Evolutionary conservation across 352 stramenopile genomes (phyloP).

Genomic region (Pythium pyrilobum): DNA sequence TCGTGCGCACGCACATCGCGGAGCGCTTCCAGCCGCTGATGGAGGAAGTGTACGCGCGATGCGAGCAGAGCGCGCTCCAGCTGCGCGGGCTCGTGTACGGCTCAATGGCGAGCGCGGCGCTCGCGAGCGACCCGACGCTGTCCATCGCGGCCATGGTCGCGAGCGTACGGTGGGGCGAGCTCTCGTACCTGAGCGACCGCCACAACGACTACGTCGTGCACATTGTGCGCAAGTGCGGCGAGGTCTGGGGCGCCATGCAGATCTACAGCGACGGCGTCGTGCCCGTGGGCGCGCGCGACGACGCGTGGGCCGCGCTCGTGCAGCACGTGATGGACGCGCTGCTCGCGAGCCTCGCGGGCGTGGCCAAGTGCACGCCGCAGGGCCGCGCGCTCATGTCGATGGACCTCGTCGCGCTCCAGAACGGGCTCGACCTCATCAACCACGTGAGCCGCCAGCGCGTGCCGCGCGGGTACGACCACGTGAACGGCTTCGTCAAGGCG

Average conservation of each 20-base stretch:
- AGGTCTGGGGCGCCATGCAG: slow-evolving; percentile 70
- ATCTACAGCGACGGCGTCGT: slow-evolving; percentile 63
- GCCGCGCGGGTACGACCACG: slow-evolving; percentile 50
- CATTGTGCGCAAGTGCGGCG: slow-evolving; percentile 75
- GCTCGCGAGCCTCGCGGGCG: slow-evolving; percentile 88
- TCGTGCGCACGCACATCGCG: slow-evolving; percentile 58
- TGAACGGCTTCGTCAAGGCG: slow-evolving; percentile 85
- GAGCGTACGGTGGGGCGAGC: slow-evolving; percentile 53
- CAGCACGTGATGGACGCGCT: slow-evolving; percentile 87
- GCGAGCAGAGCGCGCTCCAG: slow-evolving; percentile 37
- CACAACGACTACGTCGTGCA: slow-evolving; percentile 79
- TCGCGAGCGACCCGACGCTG: slow-evolving; percentile 30
- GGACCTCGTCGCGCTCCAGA: slow-evolving; percentile 91
- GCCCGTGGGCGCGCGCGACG: slow-evolving; percentile 55
- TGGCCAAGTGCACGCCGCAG: slow-evolving; percentile 90
- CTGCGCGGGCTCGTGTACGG: slow-evolving; percentile 62
- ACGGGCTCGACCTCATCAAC: slow-evolving; percentile 78
- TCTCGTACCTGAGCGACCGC: slow-evolving; percentile 57
- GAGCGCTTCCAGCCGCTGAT: slow-evolving; percentile 62
- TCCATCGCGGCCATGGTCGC: slow-evolving; percentile 37
- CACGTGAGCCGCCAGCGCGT: slow-evolving; percentile 51
- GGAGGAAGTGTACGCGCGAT: slow-evolving; percentile 63
- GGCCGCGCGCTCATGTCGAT: slow-evolving; percentile 96
- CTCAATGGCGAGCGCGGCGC: slow-evolving; percentile 35
- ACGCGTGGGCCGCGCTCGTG: slow-evolving; percentile 80